A percentile compares a stretch with the other conserved stretches of the same genome.
Evolutionary conservation across 192 early-diverging fungal genomes (phyloP).

Genomic region (Linnemannia zychae): DNA sequence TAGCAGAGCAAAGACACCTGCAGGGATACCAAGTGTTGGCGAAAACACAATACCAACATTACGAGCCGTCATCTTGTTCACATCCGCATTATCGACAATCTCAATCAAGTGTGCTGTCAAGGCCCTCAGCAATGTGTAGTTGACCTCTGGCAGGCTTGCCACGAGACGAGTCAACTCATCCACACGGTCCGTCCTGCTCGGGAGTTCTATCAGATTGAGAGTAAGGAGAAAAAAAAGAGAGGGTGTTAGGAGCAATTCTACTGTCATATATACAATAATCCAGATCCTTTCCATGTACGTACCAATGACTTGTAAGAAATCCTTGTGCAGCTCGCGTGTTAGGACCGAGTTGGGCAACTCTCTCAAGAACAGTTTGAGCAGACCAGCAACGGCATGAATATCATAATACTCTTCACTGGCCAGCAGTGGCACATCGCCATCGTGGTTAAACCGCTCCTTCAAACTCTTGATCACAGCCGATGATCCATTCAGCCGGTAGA

Average conservation of each 20-base stretch:
- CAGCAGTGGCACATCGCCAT: conserved; percentile 83
- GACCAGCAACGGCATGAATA: conserved; percentile 92
- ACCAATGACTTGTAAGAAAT: conserved; percentile 89
- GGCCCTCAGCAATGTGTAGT: conserved; percentile 91
- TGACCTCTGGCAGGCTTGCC: conserved; percentile 82
- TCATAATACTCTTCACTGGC: conserved; percentile 79
- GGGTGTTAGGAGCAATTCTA: neutral
- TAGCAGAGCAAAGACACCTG: conserved; percentile 92
- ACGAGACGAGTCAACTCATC: conserved; percentile 86
- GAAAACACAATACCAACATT: conserved; percentile 98
- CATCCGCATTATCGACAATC: conserved; percentile 84
- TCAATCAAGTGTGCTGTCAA: conserved; percentile 92
- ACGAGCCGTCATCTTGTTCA: conserved; percentile 95
- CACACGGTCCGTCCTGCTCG: conserved; percentile 85
- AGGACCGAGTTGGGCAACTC: conserved; percentile 91
- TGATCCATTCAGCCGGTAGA: conserved; percentile 93
- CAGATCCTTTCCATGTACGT: conserved; percentile 14
- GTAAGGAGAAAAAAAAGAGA: neutral
- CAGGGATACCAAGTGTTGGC: conserved; percentile 94
- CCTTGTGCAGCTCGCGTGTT: conserved; percentile 86
- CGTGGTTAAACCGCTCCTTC: conserved; percentile 86
- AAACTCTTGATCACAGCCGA: conserved; percentile 78
- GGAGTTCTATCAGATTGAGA: conserved; percentile 68
- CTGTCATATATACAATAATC: neutral
- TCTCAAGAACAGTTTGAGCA: conserved; percentile 93